phyloP scores from a whole-genome alignment of 768 basidiomycete species.

The Glaciozyma antarctica region DNA sequence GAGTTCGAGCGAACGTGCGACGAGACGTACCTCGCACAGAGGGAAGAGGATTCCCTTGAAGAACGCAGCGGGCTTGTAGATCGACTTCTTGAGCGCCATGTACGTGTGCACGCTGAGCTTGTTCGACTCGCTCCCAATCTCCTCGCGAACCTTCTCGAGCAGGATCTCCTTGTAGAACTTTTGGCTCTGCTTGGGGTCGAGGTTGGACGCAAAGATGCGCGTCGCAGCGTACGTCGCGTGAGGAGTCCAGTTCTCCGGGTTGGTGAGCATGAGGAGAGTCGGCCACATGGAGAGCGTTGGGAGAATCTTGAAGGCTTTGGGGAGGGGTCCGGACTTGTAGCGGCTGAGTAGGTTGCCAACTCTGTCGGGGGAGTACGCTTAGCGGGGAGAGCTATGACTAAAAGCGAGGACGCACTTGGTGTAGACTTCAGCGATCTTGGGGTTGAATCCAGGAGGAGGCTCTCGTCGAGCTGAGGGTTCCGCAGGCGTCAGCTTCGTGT shows the following conservation, averaged over 20 bases:
- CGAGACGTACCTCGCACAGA: slow-evolving; percentile 63
- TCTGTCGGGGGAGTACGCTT: slow-evolving; percentile 43
- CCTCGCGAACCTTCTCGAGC: slow-evolving; percentile 76
- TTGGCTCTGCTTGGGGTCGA: slow-evolving; percentile 90
- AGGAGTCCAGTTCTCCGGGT: slow-evolving; percentile 87
- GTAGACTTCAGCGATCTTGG: slow-evolving; percentile 84
- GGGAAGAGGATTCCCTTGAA: slow-evolving; percentile 98
- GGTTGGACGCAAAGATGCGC: slow-evolving; percentile 86
- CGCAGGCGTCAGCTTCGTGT: not conserved
- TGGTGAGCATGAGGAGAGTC: slow-evolving; percentile 81
- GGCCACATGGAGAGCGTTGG: slow-evolving; percentile 95
- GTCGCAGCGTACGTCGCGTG: slow-evolving; percentile 92
- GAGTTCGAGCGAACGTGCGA: not conserved
- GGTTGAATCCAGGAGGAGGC: slow-evolving; percentile 60
- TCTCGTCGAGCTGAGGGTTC: slow-evolving; percentile 1
- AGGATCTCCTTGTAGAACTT: slow-evolving; percentile 85
- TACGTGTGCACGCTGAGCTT: slow-evolving; percentile 91
- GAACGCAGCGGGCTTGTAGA: slow-evolving; percentile 95
- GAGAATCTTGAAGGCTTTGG: slow-evolving; percentile 96
- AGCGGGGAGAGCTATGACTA: not conserved
- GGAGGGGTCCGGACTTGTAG: slow-evolving; percentile 88
- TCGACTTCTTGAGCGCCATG: slow-evolving; percentile 76
- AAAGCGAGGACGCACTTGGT: slow-evolving; percentile 56
- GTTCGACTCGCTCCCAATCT: slow-evolving; percentile 59
- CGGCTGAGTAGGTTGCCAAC: slow-evolving; percentile 72